A percentile compares a stretch with the other conserved stretches of the same genome.
These are phyloP conservation scores for Ceratocystis eucalypticola DNA, from an alignment of 2,329 filamentous ascomycete species.

Conservation along the genomic window DNA sequence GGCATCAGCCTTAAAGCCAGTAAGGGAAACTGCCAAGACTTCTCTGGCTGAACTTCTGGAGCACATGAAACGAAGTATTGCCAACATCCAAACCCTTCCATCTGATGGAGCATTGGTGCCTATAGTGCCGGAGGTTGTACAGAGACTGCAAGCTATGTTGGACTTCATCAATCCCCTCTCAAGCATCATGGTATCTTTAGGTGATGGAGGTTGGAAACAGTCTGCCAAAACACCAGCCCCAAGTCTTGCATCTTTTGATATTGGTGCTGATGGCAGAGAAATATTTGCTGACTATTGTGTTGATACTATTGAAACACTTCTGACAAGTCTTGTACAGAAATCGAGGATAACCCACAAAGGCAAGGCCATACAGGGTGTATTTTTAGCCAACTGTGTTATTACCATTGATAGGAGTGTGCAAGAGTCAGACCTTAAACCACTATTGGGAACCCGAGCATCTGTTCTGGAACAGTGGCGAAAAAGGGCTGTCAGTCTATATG, in stretches of 20 bases:
- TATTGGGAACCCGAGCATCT: constrained; percentile 53
- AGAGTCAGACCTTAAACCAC: constrained; percentile 59
- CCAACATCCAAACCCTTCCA: constrained; percentile 53
- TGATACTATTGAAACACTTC: constrained; percentile 73
- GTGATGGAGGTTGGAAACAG: constrained; percentile 79
- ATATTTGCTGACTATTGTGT: constrained; percentile 82
- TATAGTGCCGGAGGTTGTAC: constrained; percentile 72
- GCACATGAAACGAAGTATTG: constrained; percentile 61
- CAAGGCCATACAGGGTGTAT: constrained; percentile 71
- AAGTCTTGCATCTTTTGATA: constrained; percentile 66
- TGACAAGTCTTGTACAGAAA: constrained; percentile 62
- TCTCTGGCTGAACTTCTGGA: constrained; percentile 74
- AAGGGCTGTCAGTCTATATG: constrained; percentile 67
- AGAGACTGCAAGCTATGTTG: constrained; percentile 72
- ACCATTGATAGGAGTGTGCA: constrained; percentile 75
- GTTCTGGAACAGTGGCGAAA: constrained; percentile 77
- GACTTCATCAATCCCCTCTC: constrained; percentile 74
- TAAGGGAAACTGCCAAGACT: constrained; percentile 80
- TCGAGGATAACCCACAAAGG: constrained; percentile 58
- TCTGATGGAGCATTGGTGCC: constrained; percentile 65
- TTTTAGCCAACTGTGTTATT: constrained; percentile 75
- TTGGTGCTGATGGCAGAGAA: constrained; percentile 74
- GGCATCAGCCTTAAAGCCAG: constrained; percentile 72
- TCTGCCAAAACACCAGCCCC: constrained; percentile 40
- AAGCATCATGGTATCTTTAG: constrained; percentile 80